Evolutionary conservation across 208 protist species (phyloP).

Genomic region (Leishmania aethiopica): DNA sequence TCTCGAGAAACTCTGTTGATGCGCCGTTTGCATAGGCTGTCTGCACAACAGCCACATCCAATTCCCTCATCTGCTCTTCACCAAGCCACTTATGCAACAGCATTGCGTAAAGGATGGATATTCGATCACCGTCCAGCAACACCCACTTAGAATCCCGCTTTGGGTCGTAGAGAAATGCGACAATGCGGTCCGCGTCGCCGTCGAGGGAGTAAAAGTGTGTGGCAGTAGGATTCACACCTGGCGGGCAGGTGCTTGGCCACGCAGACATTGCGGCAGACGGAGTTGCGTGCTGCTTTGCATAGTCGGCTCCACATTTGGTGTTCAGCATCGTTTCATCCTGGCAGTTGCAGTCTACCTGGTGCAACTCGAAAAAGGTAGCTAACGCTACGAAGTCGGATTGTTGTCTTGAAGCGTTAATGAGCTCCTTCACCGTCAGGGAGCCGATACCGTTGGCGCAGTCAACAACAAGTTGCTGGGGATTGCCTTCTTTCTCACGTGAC

Average conservation of each 20-base stretch:
- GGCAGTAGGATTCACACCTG: neutral
- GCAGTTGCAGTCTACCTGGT: constrained; percentile 47
- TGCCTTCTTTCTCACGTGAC: neutral
- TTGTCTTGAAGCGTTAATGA: constrained; percentile 45
- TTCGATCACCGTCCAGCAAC: constrained; percentile 85
- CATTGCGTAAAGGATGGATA: constrained; percentile 73
- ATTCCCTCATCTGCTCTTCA: constrained; percentile 24
- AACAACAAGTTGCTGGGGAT: constrained; percentile 63
- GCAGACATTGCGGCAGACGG: constrained; percentile 48
- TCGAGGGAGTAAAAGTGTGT: constrained; percentile 91
- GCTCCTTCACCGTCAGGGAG: constrained; percentile 39
- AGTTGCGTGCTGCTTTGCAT: constrained; percentile 62
- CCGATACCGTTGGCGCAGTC: constrained; percentile 93
- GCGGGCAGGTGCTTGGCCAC: constrained; percentile 7
- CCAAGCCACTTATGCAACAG: constrained; percentile 61
- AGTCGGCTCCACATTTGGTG: constrained; percentile 91
- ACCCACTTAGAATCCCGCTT: constrained; percentile 24
- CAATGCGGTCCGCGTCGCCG: constrained; percentile 95
- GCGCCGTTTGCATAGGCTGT: constrained; percentile 97
- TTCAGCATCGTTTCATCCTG: constrained; percentile 59
- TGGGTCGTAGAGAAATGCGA: constrained; percentile 58
- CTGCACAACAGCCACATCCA: constrained; percentile 91
- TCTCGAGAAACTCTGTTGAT: constrained; percentile 80
- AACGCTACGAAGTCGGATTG: constrained; percentile 20
- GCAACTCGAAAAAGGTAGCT: constrained; percentile 43